Base-by-base conservation (phyloP, 371 early-diverging fungal species). In the Rhizopus delemar region DNA sequence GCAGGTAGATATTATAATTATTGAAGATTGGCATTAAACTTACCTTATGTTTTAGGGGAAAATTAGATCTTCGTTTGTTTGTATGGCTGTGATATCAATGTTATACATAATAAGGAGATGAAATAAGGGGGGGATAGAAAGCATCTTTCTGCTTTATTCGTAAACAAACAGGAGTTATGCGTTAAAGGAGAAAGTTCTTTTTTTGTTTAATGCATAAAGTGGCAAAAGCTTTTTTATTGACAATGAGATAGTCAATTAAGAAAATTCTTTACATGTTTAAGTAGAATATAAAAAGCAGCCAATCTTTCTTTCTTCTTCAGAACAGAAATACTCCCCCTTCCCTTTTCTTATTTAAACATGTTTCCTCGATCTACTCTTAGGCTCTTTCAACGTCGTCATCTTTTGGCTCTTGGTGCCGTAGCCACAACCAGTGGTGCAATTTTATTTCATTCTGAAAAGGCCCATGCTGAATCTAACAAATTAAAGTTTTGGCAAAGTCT, bases 401-500 rank as follows among this genome's bases (percentile, higher is more conserved):
- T 70, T 8, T 45, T 73, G 22, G 70, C 70, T 34, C 57, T 66
- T 38, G 70, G 69, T 53, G 70, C 72, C 43, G 36, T 74, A 36
- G 74, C 77, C 32, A 67, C 76, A 12, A 66, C 73, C 7, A 66
- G 74, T 59, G 66, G 67, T 56, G 59, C 62, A 11, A 56, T 60
- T 15, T 59, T 77, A 46, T 69, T 68, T 12, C 15, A 68, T 31
- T 39, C 38, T 6, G 57, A 41, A 46, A 60, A 64, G 8, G 77
- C 71, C 2, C 74, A 73, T 43, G 77, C 77, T 46, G 77, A 77
- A 46, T 69, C 73, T 16, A 64, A 67, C 28, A 65, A 73, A 41
- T 46, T 77, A 28, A 73, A 73, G 8, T 71, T 77, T 43, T 77
- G 77, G 77, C 63, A 77, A 33, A 71, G 59, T 31, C 56, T 77